These are phyloP conservation scores for Trichomonascaceae sp. DNA, from an alignment of 1,139 yeast genomes.

Conservation along the genomic window DNA sequence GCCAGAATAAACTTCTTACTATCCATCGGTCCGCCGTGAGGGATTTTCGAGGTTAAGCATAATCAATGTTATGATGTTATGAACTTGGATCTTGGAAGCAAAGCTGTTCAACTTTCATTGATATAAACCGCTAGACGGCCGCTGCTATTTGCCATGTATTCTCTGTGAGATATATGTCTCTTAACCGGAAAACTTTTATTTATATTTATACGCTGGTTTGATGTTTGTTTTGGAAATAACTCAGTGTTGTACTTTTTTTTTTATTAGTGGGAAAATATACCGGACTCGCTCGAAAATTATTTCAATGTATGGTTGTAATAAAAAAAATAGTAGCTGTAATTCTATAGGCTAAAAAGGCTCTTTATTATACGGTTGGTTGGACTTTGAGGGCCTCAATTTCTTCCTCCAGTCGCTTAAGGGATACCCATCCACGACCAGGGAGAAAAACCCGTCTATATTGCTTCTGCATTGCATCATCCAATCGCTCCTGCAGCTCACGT, in stretches of 20 bases:
- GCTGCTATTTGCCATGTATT: not conserved
- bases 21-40: conserved; percentile 22
- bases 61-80: not conserved
- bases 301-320: not conserved
- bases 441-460: conserved; percentile 43
- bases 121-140: not conserved
- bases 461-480: conserved; percentile 28
- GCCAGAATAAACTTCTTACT: conserved; percentile 22
- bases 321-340: not conserved
- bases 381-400: conserved; percentile 19
- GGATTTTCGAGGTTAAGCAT: conserved; percentile 13
- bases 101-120: not conserved
- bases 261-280: not conserved
- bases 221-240: not conserved
- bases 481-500: conserved; percentile 9
- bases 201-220: conserved; percentile 7
- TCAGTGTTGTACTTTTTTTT: not conserved
- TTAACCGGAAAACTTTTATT: not conserved
- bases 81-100: not conserved
- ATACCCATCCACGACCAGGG: conserved; percentile 52
- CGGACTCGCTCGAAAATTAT: not conserved
- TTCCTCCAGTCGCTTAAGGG: conserved; percentile 33
- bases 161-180: not conserved
- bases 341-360: not conserved
- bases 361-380: not conserved